Evolutionary conservation across 805 yeast species (phyloP).

Genomic region (Pichia scutulata): DNA sequence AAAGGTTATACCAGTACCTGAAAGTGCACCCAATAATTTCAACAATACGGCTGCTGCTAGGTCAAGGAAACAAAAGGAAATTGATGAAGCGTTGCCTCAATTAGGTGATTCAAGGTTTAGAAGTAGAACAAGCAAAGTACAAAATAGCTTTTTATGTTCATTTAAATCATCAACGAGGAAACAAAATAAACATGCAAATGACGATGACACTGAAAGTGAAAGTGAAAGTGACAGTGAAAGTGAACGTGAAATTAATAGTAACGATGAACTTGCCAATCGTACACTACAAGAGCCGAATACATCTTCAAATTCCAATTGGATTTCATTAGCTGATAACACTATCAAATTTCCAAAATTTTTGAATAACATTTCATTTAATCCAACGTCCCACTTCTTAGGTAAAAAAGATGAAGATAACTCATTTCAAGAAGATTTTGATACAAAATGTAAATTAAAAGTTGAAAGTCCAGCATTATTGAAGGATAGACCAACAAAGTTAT

Average conservation of each 20-base stretch:
- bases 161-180: background rate
- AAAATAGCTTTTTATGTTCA: background rate
- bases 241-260: background rate
- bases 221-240: background rate
- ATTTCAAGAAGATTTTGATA: background rate
- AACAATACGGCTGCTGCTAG: background rate
- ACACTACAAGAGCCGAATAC: background rate
- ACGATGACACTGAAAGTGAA: background rate
- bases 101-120: background rate
- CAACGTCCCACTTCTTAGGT: background rate
- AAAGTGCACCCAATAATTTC: background rate
- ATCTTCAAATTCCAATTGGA: background rate
- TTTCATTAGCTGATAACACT: constrained; percentile 2
- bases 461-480: constrained; percentile 16
- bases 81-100: background rate
- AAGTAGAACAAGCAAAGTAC: background rate
- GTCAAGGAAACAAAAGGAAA: background rate
- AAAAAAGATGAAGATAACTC: background rate
- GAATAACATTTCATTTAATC: background rate
- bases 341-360: constrained; percentile 4
- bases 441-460: constrained; percentile 13
- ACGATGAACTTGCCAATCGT: background rate
- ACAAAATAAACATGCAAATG: background rate
- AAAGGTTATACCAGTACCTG: background rate
- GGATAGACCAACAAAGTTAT: constrained; percentile 16